Base-by-base conservation (phyloP, 345 rosid genomes). In the Kernera saxatilis region DNA sequence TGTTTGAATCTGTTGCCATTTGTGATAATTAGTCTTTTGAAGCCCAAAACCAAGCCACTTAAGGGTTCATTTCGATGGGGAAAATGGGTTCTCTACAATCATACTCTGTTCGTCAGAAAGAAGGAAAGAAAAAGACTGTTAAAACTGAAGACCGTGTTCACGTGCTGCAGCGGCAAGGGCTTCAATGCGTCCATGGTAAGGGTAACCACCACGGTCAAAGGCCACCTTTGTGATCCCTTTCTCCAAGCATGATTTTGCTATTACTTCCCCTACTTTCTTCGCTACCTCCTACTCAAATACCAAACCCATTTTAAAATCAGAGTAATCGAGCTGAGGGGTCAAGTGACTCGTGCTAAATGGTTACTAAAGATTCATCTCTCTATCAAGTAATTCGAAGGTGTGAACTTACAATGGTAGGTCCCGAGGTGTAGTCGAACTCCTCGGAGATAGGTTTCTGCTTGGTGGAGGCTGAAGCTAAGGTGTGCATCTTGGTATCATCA, bases 401-500 rank as follows among this genome's bases (percentile, higher is more conserved):
- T 1, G 25, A 40, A 82, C 96, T 85, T 83, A 93, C 97, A 80
- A 91, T 52, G 29, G 95, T 89, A 2, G 99, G 96, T 57, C 95
- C 88, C 63, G 89, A 70, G 8, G 81, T 83, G 77, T 70, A 86
- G 75, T 88, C 69, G 2, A 89, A 77, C 62, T 83, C 90, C 74
- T 88, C 85, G 1, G 84, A 80, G 72, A 91, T 58, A 11, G 87
- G 80, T 69, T 86, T 89, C 84, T 89, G 93, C 84, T 80, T 84
- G 4, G 99, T 91, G 33, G 97, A 91, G 23, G 90, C 96, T 0
- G 97, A 82, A 68, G 96, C 96, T 64, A 94, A 88, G 0, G 99
- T 94, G 79, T 91, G 99, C 97, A 91, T 94, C 88, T 91, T 91
- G 2, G 90, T 80, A 78, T 94, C 99, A 80, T 94, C 99, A 65